Conservation (phyloP, 805 yeast genomes). For the Lachancea nothofagi region DNA sequence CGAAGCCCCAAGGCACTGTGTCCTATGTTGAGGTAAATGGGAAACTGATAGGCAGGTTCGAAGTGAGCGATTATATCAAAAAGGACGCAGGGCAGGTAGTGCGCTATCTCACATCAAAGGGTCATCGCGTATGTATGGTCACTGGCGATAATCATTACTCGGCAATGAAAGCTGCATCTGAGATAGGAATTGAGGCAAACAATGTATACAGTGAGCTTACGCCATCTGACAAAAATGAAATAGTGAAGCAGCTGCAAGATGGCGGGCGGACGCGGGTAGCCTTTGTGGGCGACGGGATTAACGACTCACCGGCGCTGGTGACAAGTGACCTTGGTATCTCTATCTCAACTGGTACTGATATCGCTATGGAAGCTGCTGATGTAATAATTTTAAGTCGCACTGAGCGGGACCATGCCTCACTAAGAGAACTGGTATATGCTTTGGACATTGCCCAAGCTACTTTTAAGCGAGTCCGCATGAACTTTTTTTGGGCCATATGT, state of each 20-base stretch:
- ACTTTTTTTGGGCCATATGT: constrained; percentile 81
- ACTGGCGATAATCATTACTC: constrained; percentile 76
- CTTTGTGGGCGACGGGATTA: constrained; percentile 96
- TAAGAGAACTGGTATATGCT: constrained; percentile 53
- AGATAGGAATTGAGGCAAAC: constrained; percentile 57
- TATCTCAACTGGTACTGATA: constrained; percentile 87
- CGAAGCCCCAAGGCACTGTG: constrained; percentile 11
- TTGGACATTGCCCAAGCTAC: constrained; percentile 66
- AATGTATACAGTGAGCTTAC: constrained; percentile 70
- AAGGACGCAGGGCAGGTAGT: constrained; percentile 60
- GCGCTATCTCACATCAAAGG: constrained; percentile 43
- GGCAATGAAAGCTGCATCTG: constrained; percentile 58
- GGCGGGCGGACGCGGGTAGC: constrained; percentile 48
- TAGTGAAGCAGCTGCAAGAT: constrained; percentile 53
- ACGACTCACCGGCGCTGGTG: constrained; percentile 94
- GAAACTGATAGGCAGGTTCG: constrained; percentile 56
- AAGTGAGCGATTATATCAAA: constrained; percentile 62
- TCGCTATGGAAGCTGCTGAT: constrained; percentile 96
- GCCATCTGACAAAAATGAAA: constrained; percentile 70
- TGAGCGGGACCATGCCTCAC: constrained; percentile 20
- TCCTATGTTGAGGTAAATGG: constrained; percentile 53
- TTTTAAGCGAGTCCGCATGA: constrained; percentile 66
- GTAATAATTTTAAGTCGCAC: constrained; percentile 60
- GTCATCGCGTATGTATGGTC: constrained; percentile 71
- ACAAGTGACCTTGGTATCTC: constrained; percentile 88